These are phyloP conservation scores for Cercospora zeae-maydis DNA, from an alignment of 2,329 filamentous ascomycete genomes.

Conservation along the genomic window DNA sequence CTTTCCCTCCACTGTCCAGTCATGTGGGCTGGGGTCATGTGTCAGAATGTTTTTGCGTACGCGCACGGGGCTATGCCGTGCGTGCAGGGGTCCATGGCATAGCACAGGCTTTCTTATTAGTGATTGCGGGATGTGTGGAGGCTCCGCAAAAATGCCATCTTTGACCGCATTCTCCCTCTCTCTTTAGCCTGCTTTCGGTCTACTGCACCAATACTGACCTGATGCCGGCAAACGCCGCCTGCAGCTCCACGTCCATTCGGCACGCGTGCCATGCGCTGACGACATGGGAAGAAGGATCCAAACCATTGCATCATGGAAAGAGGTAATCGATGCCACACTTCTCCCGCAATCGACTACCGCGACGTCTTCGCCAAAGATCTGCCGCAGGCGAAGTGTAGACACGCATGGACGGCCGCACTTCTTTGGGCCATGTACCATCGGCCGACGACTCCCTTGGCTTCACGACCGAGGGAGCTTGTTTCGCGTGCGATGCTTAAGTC, in stretches of 20 bases:
- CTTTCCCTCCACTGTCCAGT: neutral
- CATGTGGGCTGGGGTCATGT: neutral
- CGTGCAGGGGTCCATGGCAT: neutral
- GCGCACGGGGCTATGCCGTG: neutral
- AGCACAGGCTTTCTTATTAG: neutral
- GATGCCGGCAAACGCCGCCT: neutral
- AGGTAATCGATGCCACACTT: neutral
- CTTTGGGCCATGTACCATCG: neutral
- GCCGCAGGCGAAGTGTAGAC: neutral
- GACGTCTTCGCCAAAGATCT: constrained; percentile 1
- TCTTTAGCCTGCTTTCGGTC: neutral
- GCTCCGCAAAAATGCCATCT: neutral
- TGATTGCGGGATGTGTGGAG: neutral
- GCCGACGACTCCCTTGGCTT: neutral
- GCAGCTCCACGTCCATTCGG: neutral
- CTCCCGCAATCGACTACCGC: neutral
- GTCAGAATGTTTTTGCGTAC: neutral
- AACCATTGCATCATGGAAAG: neutral
- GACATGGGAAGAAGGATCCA: neutral
- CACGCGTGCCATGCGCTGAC: neutral
- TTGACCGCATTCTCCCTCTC: neutral
- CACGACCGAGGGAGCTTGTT: neutral
- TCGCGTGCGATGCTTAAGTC: neutral
- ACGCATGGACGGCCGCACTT: neutral
- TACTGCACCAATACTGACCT: neutral